Conservation (phyloP, 139 green algal genomes). For the Haematococcus sp. region DNA sequence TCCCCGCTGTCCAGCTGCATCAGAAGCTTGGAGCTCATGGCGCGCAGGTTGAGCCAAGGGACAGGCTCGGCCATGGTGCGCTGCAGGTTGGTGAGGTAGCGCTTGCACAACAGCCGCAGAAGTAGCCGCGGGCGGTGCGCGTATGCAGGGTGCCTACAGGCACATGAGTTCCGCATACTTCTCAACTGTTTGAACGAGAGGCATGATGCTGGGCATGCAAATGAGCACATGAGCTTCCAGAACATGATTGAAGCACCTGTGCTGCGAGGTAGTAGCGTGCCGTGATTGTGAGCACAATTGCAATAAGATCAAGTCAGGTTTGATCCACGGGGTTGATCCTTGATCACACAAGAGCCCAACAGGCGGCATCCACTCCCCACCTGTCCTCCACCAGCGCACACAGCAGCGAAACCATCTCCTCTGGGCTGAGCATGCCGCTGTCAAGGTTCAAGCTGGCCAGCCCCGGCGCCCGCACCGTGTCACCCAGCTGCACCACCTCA, state of each 20-base stretch:
- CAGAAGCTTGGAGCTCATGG: neutral
- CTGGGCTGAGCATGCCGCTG: neutral
- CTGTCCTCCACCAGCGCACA: conserved; percentile 2
- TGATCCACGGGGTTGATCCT: too few species aligned
- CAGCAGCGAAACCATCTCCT: conserved; percentile 1
- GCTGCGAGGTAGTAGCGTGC: too few species aligned
- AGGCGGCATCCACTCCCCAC: too few species aligned
- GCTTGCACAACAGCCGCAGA: conserved; percentile 12
- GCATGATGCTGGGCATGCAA: too few species aligned
- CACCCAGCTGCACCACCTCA: neutral
- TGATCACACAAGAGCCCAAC: too few species aligned
- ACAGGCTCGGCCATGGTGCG: neutral
- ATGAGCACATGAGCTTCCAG: too few species aligned
- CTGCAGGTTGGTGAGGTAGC: conserved; percentile 9
- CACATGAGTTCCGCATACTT: too few species aligned
- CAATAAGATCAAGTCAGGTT: neutral
- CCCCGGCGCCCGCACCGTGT: neutral
- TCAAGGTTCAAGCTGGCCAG: neutral
- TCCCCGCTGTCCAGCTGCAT: conserved; percentile 30
- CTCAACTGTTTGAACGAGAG: too few species aligned
- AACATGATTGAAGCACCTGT: too few species aligned
- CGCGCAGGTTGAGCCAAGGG: conserved; percentile 1
- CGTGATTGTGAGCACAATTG: neutral
- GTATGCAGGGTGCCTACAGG: conserved; percentile 9
- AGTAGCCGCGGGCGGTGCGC: neutral